Base-by-base conservation (phyloP, 371 early-diverging fungal genomes). In the Batkoa obscura region DNA sequence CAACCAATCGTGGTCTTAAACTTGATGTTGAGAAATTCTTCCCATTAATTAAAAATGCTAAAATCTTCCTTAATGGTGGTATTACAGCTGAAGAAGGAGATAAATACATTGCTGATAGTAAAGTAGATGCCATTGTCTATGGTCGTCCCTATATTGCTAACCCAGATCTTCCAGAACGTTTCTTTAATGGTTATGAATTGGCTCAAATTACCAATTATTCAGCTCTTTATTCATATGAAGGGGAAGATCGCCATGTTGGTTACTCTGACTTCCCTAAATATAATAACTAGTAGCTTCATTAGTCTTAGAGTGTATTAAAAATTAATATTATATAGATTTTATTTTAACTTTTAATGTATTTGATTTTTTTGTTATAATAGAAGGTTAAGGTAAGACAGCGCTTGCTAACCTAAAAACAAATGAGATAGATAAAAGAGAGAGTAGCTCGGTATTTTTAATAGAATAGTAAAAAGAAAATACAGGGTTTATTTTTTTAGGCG, bases 51-150 rank as follows among this genome's bases (percentile, higher is more conserved):
- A n/a, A n/a, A n/a, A n/a, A n/a, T n/a, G 13, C 41, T n/a, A 8
- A 41, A n/a, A 41, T 41, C 41, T 15, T 88, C 35, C 37, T 64
- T 3, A 72, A 80, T 8, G 79, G 72, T 0, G 92, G 92, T 0
- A 60, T 72, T 0, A 88, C 90, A 48, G 73, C 70, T 0, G 71
- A 74, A 8, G 71, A 76, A 31, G 59, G 62, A 0, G 58, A 60
- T 23, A 55, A 62, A 39, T 46, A 59, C 12, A 38, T 64, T 37
- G 35, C 49, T 32, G 23, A 36, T 1, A 58, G 51, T 8, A 42
- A 61, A 42, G 66, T 59, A 0, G 64, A 63, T 43, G 31, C 61
- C 17, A 54, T 64, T 12, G 58, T 60, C 0, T 59, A 46, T 38
- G 64, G 59, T 5, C 33, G 64, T 5, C 51, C 43, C 0, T 66